Conservation (phyloP, 805 yeast genomes). For the Candida broadrunensis region DNA sequence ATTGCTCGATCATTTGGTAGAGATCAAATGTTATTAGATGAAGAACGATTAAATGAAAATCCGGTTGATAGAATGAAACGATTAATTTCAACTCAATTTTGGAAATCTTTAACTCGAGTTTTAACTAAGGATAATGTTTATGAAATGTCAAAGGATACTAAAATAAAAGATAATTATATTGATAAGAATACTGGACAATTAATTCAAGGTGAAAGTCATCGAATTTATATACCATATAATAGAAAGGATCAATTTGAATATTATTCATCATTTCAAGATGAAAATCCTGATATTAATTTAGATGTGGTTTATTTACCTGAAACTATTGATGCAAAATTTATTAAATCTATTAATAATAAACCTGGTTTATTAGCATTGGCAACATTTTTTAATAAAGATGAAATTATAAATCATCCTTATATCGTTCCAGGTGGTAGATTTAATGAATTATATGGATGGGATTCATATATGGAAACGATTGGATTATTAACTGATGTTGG, state of each 20-base stretch:
- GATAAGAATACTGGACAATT: constrained; percentile 28
- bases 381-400: constrained; percentile 57
- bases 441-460: constrained; percentile 98
- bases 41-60: constrained; percentile 78
- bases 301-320: constrained; percentile 79
- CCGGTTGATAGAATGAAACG: constrained; percentile 78
- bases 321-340: constrained; percentile 71
- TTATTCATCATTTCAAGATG: constrained; percentile 50
- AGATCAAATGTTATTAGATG: constrained; percentile 75
- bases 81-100: constrained; percentile 71
- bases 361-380: constrained; percentile 90
- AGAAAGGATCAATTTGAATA: constrained; percentile 73
- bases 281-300: constrained; percentile 54
- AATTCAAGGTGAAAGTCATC: constrained; percentile 51
- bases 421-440: constrained; percentile 97
- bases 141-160: constrained; percentile 75
- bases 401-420: constrained; percentile 70
- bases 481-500: constrained; percentile 67
- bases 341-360: constrained; percentile 68
- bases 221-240: constrained; percentile 73
- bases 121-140: constrained; percentile 61
- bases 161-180: constrained; percentile 52
- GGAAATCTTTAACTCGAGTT: constrained; percentile 75
- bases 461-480: constrained; percentile 85
- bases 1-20: constrained; percentile 81